Conservation (phyloP, 2,329 filamentous ascomycete genomes). For the Colletotrichum australisinense region DNA sequence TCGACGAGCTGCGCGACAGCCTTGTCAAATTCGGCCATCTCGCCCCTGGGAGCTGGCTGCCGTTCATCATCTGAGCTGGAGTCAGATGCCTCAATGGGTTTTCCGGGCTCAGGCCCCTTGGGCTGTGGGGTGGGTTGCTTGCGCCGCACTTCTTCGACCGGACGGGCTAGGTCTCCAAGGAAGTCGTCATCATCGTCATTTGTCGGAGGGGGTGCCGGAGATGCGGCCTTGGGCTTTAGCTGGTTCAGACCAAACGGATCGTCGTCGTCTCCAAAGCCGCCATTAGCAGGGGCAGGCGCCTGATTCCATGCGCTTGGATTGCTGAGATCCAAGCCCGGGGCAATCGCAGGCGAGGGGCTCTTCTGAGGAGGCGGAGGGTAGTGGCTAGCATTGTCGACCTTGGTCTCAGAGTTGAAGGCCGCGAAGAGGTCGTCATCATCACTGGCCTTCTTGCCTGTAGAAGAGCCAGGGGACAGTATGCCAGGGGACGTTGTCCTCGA, state of each 20-base stretch:
- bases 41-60: conserved; percentile 39
- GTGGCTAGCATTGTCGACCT: conserved; percentile 74
- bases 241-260: conserved; percentile 87
- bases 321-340: conserved; percentile 61
- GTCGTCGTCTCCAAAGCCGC: conserved; percentile 75
- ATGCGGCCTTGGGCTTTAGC: conserved; percentile 59
- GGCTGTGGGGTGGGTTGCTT: conserved; percentile 53
- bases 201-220: conserved; percentile 40
- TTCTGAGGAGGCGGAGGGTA: conserved; percentile 67
- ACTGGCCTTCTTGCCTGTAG: conserved; percentile 46
- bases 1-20: conserved; percentile 91
- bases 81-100: conserved; percentile 64
- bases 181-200: conserved; percentile 69
- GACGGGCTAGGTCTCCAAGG: conserved; percentile 71
- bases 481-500: conserved; percentile 60
- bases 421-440: conserved; percentile 75
- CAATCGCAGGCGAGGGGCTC: conserved; percentile 58
- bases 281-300: conserved; percentile 42
- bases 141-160: conserved; percentile 71
- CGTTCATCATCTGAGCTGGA: conserved; percentile 60
- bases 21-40: conserved; percentile 69
- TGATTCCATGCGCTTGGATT: conserved; percentile 65
- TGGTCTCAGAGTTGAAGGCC: conserved; percentile 73
- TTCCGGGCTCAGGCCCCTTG: conserved; percentile 63
- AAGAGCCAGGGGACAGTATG: conserved; percentile 39